Conservation (phyloP, 176 grass and related monocot species). For the Hordeum vulgare region DNA sequence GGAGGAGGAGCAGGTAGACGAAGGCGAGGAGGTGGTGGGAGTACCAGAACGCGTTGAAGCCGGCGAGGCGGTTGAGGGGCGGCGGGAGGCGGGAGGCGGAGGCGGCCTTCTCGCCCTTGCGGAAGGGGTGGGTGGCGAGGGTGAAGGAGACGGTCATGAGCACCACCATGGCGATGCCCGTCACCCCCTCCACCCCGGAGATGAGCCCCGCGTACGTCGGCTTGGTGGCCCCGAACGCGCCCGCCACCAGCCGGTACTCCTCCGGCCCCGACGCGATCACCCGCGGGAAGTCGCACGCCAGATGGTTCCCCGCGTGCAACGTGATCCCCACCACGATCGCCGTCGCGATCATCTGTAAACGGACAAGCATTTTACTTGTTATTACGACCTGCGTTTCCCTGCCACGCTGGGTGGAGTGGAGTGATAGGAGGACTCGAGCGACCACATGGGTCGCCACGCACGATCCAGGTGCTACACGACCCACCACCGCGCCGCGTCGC, state of each 20-base stretch:
- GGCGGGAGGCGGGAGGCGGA: conserved; percentile 22
- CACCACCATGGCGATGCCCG: conserved; percentile 74
- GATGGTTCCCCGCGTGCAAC: conserved; percentile 91
- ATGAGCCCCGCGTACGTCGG: conserved; percentile 66
- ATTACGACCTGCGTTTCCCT: background rate
- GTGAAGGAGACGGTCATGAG: conserved; percentile 92
- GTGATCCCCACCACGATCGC: conserved; percentile 84
- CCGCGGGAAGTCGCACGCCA: conserved; percentile 92
- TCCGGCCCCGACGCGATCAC: conserved; percentile 50
- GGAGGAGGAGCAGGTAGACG: conserved; percentile 68
- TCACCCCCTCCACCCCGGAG: conserved; percentile 59
- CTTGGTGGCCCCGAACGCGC: conserved; percentile 46
- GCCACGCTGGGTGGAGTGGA: too few relatives aligned
- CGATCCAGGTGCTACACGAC: background rate
- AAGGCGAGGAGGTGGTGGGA: conserved; percentile 86
- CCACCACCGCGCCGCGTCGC: conserved; percentile 21
- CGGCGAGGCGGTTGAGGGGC: conserved; percentile 65
- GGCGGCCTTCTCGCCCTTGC: conserved; percentile 55
- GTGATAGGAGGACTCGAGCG: background rate
- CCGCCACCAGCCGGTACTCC: conserved; percentile 59
- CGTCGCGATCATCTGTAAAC: conserved; percentile 81
- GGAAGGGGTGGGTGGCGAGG: conserved; percentile 84
- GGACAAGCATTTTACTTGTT: background rate
- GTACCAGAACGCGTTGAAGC: conserved; percentile 99
- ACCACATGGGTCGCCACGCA: conserved; percentile 30